Evolutionary conservation across 2,329 filamentous ascomycete genomes (phyloP).

Genomic region (Rhexocercosporidium sp.): DNA sequence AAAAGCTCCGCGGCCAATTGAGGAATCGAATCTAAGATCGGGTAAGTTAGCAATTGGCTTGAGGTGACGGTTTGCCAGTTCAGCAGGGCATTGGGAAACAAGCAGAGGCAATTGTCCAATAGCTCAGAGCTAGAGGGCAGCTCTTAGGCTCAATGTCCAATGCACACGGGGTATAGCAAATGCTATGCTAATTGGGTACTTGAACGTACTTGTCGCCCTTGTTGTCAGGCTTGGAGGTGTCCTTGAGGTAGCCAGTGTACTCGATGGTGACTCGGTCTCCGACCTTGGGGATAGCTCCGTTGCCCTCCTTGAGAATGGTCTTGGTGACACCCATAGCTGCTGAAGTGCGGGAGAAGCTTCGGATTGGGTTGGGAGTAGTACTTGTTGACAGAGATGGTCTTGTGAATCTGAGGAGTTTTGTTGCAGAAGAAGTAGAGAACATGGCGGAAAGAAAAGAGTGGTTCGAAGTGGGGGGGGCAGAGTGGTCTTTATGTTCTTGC

Average conservation of each 20-base stretch:
- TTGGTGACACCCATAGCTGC: constrained; percentile 75
- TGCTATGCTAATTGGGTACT: constrained; percentile 2
- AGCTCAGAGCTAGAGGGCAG: background rate
- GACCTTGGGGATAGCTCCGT: constrained; percentile 61
- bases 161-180: background rate
- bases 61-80: background rate
- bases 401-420: constrained; percentile 8
- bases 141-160: background rate
- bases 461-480: background rate
- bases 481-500: background rate
- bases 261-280: constrained; percentile 84
- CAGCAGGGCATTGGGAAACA: background rate
- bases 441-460: background rate
- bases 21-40: constrained; percentile 80
- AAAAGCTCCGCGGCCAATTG: constrained; percentile 77
- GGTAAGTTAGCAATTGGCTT: constrained; percentile 17
- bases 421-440: constrained; percentile 10
- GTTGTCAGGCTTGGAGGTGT: constrained; percentile 61
- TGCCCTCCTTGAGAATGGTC: constrained; percentile 65
- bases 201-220: constrained; percentile 73
- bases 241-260: constrained; percentile 89
- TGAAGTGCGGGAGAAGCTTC: constrained; percentile 38
- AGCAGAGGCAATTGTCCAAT: background rate
- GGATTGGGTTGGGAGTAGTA: constrained; percentile 2
- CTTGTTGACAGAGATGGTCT: constrained; percentile 1